phyloP scores from a whole-genome alignment of 805 yeast genomes.

The Candida loeiensis region DNA sequence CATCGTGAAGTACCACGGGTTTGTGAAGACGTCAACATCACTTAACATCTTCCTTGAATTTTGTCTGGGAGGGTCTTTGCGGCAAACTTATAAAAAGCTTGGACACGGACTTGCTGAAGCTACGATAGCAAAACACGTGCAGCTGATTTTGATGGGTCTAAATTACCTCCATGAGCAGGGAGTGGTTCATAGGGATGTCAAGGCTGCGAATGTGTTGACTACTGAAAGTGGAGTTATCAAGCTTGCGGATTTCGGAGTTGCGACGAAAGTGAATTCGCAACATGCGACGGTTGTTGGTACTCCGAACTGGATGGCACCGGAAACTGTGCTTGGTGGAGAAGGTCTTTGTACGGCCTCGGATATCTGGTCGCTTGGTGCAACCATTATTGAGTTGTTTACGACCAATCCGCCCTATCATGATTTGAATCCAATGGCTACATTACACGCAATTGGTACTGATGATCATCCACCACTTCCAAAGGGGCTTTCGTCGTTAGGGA shows the following conservation, averaged over 20 bases:
- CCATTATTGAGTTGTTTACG: slow-evolving; percentile 79
- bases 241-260: slow-evolving; percentile 94
- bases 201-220: slow-evolving; percentile 84
- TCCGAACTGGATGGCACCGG: slow-evolving; percentile 99
- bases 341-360: slow-evolving; percentile 89
- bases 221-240: slow-evolving; percentile 67
- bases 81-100: slow-evolving; percentile 45
- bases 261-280: slow-evolving; percentile 51
- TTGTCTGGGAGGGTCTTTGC: slow-evolving; percentile 60
- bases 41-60: slow-evolving; percentile 63
- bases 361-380: slow-evolving; percentile 94
- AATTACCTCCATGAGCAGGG: slow-evolving; percentile 66
- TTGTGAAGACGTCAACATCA: slow-evolving; percentile 49
- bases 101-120: slow-evolving; percentile 55
- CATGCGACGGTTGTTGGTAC: slow-evolving; percentile 67
- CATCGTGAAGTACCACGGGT: slow-evolving; percentile 67
- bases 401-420: slow-evolving; percentile 87
- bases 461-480: slow-evolving; percentile 68
- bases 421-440: slow-evolving; percentile 69
- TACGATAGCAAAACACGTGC: slow-evolving; percentile 47
- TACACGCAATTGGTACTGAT: slow-evolving; percentile 79
- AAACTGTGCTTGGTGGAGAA: slow-evolving; percentile 71
- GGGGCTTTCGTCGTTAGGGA: slow-evolving; percentile 37
- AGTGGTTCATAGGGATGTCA: slow-evolving; percentile 82
- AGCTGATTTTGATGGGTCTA: slow-evolving; percentile 59